phyloP scores from a whole-genome alignment of 306 rosid genomes.

The apple (Malus domestica) region ASM211411v1 NC_041800.1:9808001-9808500 shows the following conservation, averaged over 20 bases:
- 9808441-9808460: background rate
- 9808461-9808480: background rate
- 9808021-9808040: constrained; percentile 89
- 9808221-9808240: background rate
- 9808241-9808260: background rate
- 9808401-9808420: background rate
- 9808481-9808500: background rate
- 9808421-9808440: background rate
- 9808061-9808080: constrained; percentile 79
- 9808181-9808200: background rate
- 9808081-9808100: constrained; percentile 65
- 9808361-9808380: background rate
- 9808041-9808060: constrained; percentile 65
- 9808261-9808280: background rate
- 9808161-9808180: constrained; percentile 16
- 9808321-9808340: background rate
- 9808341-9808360: background rate
- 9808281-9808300: background rate
- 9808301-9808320: background rate
- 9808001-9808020: background rate
- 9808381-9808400: background rate
- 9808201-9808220: background rate
- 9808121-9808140: constrained; percentile 69
- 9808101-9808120: constrained; percentile 71
- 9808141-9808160: constrained; percentile 75